These are phyloP conservation scores for Acanthamoeba polyphaga DNA, from an alignment of 208 protist species.

Conservation along the genomic window DNA sequence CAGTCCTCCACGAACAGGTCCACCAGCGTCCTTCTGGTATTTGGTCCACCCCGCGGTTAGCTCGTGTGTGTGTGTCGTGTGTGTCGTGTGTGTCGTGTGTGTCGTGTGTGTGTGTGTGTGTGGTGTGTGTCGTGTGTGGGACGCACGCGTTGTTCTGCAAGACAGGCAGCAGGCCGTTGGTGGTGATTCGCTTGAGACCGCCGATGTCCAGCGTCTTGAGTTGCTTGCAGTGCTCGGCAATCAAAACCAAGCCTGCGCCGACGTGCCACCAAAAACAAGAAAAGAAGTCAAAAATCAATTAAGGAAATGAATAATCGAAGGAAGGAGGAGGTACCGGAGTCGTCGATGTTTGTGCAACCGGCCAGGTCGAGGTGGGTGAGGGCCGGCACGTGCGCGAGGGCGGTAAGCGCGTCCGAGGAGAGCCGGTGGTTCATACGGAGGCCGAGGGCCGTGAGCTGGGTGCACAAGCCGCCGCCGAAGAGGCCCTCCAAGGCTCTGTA, in stretches of 20 bases:
- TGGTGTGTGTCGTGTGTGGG: no score
- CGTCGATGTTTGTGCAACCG: not conserved
- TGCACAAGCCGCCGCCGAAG: not conserved
- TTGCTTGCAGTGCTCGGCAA: slow-evolving; percentile 25
- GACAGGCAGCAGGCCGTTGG: not conserved
- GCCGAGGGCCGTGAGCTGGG: not conserved
- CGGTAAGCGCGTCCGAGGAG: not conserved
- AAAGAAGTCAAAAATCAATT: not conserved
- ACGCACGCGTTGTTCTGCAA: slow-evolving; percentile 49
- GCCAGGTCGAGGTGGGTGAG: slow-evolving; percentile 33
- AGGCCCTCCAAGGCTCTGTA: not conserved
- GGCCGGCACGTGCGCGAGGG: not conserved
- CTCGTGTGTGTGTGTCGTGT: not conserved
- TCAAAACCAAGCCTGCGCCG: not conserved
- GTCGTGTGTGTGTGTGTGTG: not conserved
- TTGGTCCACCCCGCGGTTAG: not conserved
- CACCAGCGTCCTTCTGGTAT: not conserved
- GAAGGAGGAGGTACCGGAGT: not conserved
- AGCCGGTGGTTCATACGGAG: not conserved
- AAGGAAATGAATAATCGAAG: not conserved
- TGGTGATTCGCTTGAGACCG: not conserved
- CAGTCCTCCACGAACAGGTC: not conserved
- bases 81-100: not conserved
- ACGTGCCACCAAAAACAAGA: not conserved
- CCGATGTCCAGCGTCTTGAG: not conserved